phyloP scores from a whole-genome alignment of 352 stramenopile species.

The Phytophthora kernoviae region DNA sequence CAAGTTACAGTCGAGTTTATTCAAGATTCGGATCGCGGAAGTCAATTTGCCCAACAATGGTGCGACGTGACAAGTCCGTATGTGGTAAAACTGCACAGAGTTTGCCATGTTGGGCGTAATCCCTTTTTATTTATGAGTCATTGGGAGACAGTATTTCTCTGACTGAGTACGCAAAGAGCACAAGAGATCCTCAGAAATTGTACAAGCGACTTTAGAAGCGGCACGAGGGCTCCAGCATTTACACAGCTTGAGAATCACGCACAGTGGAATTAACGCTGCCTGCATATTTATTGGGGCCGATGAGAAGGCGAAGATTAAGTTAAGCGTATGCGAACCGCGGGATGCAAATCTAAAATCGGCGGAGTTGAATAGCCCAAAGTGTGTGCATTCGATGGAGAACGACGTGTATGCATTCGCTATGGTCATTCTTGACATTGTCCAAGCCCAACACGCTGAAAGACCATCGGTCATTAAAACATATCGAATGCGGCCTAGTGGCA shows the following conservation, averaged over 20 bases:
- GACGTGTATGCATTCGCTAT: conserved; percentile 27
- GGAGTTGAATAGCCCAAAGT: not conserved
- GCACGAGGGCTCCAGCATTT: conserved; percentile 29
- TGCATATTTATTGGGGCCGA: conserved; percentile 19
- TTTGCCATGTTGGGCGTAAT: conserved; percentile 25
- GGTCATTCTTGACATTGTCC: conserved; percentile 15
- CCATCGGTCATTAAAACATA: conserved; percentile 13
- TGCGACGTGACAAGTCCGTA: conserved; percentile 11
- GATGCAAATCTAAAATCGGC: too few species aligned
- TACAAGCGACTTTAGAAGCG: conserved; percentile 32
- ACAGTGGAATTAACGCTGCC: conserved; percentile 13
- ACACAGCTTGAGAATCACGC: conserved; percentile 15
- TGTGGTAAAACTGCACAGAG: conserved; percentile 26
- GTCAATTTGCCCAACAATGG: conserved; percentile 17
- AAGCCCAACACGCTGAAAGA: not conserved
- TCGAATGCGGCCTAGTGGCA: conserved; percentile 2
- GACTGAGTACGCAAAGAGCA: conserved; percentile 11
- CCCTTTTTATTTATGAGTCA: conserved; percentile 36
- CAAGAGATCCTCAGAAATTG: conserved; percentile 9
- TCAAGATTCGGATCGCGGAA: not conserved
- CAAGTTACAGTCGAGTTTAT: conserved; percentile 20
- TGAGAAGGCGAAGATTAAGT: conserved; percentile 31
- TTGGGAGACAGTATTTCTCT: conserved; percentile 14
- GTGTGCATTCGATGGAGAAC: conserved; percentile 2
- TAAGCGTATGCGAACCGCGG: not conserved